Evolutionary conservation across 2,329 filamentous ascomycete species (phyloP).

Genomic region (Microsporum canis): DNA sequence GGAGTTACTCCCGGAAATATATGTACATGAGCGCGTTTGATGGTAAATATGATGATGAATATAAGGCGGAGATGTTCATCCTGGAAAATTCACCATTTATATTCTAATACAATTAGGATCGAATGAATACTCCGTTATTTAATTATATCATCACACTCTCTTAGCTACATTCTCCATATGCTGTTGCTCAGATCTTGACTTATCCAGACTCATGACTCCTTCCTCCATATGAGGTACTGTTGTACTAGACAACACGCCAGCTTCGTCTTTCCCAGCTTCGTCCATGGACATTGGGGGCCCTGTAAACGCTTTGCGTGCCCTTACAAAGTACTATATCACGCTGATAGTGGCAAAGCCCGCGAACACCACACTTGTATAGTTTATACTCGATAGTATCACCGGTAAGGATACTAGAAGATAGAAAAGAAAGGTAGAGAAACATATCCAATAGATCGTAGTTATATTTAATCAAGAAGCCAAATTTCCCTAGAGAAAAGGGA

Average conservation of each 20-base stretch:
- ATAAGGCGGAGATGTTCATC: neutral
- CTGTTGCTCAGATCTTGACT: neutral
- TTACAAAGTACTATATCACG: constrained; percentile 51
- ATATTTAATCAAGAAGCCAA: constrained; percentile 58
- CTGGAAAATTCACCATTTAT: neutral
- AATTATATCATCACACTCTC: neutral
- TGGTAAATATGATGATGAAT: neutral
- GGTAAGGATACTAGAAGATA: constrained; percentile 59
- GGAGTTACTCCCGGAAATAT: neutral
- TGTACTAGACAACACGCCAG: constrained; percentile 23
- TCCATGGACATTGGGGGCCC: constrained; percentile 39
- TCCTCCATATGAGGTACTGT: constrained; percentile 26
- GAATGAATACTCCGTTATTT: too few relatives aligned
- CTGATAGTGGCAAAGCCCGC: constrained; percentile 51
- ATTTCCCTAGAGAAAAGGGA: constrained; percentile 55
- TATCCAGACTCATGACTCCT: constrained; percentile 4
- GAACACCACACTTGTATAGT: constrained; percentile 57
- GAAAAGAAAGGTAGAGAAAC: constrained; percentile 58
- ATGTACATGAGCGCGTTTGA: neutral
- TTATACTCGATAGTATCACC: constrained; percentile 48
- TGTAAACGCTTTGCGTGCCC: constrained; percentile 53
- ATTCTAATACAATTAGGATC: neutral
- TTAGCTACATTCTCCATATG: neutral
- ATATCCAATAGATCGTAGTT: constrained; percentile 59
- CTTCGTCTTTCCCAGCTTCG: constrained; percentile 17